Conservation (phyloP, 225 moss, liverwort and hornwort genomes). For the Rhytidiadelphus loreus region DNA sequence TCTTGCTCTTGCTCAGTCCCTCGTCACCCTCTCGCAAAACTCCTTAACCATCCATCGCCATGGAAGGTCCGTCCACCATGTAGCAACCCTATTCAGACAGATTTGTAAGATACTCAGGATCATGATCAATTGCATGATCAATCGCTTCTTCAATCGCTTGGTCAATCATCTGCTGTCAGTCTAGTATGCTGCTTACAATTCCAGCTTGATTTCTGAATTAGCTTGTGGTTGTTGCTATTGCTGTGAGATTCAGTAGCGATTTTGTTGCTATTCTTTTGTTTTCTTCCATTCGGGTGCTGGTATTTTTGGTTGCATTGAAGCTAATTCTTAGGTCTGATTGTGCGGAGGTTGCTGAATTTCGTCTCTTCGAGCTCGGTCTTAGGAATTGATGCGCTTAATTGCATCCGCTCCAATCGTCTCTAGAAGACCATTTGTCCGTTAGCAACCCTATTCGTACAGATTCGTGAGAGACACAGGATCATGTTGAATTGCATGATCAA, state of each 20-base stretch:
- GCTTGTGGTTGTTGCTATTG: not conserved
- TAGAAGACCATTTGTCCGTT: not conserved
- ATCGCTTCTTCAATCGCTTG: not conserved
- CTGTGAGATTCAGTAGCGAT: not conserved
- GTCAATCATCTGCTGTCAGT: not conserved
- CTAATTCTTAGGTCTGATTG: not conserved
- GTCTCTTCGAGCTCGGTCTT: not conserved
- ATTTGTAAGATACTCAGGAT: not conserved
- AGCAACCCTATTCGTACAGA: not conserved
- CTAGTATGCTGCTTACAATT: not conserved
- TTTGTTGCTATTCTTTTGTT: not conserved
- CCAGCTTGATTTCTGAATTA: not conserved
- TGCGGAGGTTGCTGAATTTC: not conserved
- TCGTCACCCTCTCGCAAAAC: not conserved
- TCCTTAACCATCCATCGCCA: not conserved
- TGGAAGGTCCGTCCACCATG: not conserved
- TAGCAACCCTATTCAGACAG: slow-evolving; percentile 1
- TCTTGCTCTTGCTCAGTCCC: not conserved
- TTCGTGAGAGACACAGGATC: not conserved
- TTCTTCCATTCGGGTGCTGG: not conserved
- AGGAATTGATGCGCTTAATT: not conserved
- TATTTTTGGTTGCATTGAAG: not conserved
- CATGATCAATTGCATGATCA: not conserved
- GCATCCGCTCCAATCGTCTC: not conserved
- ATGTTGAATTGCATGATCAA: not conserved